phyloP scores from a whole-genome alignment of 2,329 filamentous ascomycete genomes.

The Colletotrichum gloeosporioides region DNA sequence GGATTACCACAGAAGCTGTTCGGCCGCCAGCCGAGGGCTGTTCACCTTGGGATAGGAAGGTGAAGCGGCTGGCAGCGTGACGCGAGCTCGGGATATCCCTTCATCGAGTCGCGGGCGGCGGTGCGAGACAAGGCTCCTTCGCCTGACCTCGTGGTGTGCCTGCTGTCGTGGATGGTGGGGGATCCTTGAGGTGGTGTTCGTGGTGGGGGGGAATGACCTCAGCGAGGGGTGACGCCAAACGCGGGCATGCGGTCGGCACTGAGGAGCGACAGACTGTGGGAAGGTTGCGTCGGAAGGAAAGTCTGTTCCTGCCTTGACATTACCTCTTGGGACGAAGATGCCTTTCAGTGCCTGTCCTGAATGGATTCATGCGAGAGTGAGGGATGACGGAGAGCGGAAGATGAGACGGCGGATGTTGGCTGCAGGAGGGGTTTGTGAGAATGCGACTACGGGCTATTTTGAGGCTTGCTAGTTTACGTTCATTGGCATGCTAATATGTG shows the following conservation, averaged over 20 bases:
- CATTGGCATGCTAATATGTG: background rate
- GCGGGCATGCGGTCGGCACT: background rate
- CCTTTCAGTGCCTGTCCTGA: background rate
- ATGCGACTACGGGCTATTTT: background rate
- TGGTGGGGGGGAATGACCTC: background rate
- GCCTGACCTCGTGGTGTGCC: conserved; percentile 7
- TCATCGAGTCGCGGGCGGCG: background rate
- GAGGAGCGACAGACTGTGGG: background rate
- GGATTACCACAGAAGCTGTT: background rate
- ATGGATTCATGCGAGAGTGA: background rate
- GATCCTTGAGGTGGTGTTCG: background rate
- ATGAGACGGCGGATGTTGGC: background rate
- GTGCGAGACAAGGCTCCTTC: conserved; percentile 8
- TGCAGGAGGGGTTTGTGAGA: background rate
- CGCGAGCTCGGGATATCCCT: conserved; percentile 14
- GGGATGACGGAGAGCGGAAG: background rate
- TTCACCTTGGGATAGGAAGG: background rate
- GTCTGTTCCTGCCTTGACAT: background rate
- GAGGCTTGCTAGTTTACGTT: background rate
- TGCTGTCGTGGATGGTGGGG: background rate
- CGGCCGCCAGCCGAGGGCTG: background rate
- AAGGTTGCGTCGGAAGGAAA: background rate
- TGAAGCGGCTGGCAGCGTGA: conserved; percentile 3
- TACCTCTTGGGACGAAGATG: background rate
- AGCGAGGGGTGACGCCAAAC: background rate